Percentiles rank a stretch among this genome's conserved stretches.
Conservation (phyloP, 2,329 filamentous ascomycete genomes). For the Beauveria australis region DNA sequence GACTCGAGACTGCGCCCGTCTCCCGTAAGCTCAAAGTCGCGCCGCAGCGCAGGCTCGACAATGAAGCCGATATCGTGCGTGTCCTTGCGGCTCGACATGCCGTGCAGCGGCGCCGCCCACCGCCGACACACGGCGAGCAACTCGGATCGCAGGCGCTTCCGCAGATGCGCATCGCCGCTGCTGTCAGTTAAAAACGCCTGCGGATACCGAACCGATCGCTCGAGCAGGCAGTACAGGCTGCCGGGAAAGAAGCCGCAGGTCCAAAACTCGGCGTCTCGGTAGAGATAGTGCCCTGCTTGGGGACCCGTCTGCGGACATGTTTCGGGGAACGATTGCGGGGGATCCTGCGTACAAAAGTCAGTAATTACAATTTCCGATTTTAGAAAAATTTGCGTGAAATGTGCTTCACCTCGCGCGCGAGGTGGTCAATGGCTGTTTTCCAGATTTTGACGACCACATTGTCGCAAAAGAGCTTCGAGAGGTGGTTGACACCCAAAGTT, state of each 20-base stretch:
- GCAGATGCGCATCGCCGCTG: background rate
- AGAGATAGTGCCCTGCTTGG: slow-evolving; percentile 19
- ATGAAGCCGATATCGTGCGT: slow-evolving; percentile 50
- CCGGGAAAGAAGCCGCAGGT: slow-evolving; percentile 36
- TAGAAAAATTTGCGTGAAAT: no score
- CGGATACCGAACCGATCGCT: slow-evolving; percentile 25
- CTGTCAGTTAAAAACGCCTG: slow-evolving; percentile 5
- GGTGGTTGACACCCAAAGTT: background rate
- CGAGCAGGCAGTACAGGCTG: slow-evolving; percentile 26
- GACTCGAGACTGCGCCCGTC: slow-evolving; percentile 29
- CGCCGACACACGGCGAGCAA: slow-evolving; percentile 18
- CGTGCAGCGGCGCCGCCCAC: slow-evolving; percentile 28
- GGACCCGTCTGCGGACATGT: slow-evolving; percentile 22
- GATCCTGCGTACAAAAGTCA: background rate
- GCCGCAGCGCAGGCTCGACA: slow-evolving; percentile 36
- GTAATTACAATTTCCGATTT: background rate
- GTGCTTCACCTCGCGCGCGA: slow-evolving; percentile 3
- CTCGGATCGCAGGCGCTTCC: background rate
- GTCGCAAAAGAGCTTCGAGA: background rate
- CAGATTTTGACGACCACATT: slow-evolving; percentile 8
- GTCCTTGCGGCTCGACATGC: slow-evolving; percentile 34
- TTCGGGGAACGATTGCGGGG: slow-evolving; percentile 22
- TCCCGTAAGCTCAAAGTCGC: slow-evolving; percentile 38
- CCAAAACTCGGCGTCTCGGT: slow-evolving; percentile 30
- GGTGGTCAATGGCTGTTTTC: slow-evolving; percentile 11